Base-by-base conservation (phyloP, 2,329 filamentous ascomycete species). In the Pseudocercospora musae region DNA sequence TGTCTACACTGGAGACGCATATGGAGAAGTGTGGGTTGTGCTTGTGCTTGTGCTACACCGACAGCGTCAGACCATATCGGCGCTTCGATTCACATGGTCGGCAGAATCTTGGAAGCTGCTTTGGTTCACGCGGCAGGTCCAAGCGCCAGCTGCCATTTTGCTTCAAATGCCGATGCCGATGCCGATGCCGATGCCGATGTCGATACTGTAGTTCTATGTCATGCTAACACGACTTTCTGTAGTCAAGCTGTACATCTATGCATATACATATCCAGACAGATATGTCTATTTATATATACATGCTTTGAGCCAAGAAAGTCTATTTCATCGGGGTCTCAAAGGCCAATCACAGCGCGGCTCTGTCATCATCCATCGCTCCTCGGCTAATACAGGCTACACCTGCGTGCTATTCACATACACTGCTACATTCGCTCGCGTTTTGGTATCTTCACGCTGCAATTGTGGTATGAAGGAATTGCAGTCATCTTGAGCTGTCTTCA, bases 401-500 rank as follows among this genome's bases (percentile, higher is more conserved):
- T 8, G 23, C 48, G 25, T 15, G 31, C 25, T 29, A 23, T 52
- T 52, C 48, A 29, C n/a, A 11, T 15, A 27, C 48, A 52, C 31
- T 11, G 13, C 25, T 27, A 15, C 37, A 40, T 40, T 48, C 44
- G 23, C 20, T 23, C 10, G 23, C 37, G 2, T 18, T 40, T 8
- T 1, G 37, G 1, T 18, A 40, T 40, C 37, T 40, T 18, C 15
- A 18, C 5, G 13, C 15, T 11, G 6, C 4, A 37, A 2, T n/a
- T 7, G 13, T n/a, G n/a, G n/a, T n/a, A n/a, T n/a, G n/a, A 5
- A 37, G 13, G 13, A n/a, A 15, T 4, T 46, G 21, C 42, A 21
- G 7, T 7, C 10, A 23, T 13, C 2, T 23, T 8, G 3, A 48
- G 44, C 9, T 9, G 21, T 4, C 13, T 48, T 13, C 63, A 77